A percentile compares a stretch with the other conserved stretches of the same genome.
These are phyloP conservation scores for Rhynchospora tenuis DNA, from an alignment of 176 grass and related monocot species.

Conservation along the genomic window DNA sequence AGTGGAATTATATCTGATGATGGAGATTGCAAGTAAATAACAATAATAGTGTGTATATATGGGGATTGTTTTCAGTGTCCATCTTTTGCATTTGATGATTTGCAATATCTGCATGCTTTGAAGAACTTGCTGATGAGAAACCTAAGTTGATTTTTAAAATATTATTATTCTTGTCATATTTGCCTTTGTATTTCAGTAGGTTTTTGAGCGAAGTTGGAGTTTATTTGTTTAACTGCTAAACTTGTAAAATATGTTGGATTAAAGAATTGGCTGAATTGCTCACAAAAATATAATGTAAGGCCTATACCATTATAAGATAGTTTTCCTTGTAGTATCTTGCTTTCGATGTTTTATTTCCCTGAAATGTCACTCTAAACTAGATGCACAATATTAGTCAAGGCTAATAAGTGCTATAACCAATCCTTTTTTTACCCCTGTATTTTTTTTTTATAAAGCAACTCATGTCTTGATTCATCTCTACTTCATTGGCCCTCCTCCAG, in stretches of 20 bases:
- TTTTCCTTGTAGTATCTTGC: neutral
- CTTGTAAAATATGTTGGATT: neutral
- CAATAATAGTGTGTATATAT: neutral
- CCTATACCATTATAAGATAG: neutral
- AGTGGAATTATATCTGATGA: neutral
- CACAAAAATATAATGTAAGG: neutral
- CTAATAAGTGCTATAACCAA: neutral
- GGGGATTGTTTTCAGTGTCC: neutral
- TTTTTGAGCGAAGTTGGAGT: neutral
- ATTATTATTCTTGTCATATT: neutral
- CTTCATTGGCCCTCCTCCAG: conserved; percentile 24
- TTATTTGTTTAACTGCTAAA: neutral
- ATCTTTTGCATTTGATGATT: neutral
- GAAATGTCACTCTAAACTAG: neutral
- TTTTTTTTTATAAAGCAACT: neutral
- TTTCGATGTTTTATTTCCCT: neutral
- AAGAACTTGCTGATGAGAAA: neutral
- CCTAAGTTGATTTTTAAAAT: neutral
- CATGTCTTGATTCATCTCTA: neutral
- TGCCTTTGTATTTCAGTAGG: neutral
- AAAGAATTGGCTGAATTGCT: neutral
- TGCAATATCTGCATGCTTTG: neutral
- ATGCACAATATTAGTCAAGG: neutral
- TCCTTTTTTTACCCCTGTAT: neutral
- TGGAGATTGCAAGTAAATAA: neutral